Base-by-base conservation (phyloP, 2,329 filamentous ascomycete species). In the Aspergillus transmontanensis region DNA sequence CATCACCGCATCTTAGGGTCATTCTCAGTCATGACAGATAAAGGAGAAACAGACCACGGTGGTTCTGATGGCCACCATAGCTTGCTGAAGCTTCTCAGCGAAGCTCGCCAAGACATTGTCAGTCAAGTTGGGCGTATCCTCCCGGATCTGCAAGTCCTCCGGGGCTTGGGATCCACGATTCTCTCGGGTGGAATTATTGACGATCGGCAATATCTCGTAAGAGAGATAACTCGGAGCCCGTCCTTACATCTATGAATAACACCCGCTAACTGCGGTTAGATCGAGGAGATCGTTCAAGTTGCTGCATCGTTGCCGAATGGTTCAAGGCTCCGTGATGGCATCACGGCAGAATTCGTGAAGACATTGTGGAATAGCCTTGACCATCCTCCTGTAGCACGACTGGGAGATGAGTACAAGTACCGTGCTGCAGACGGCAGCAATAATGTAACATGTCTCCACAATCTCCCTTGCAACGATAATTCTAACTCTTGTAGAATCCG, bases 1-100 rank as follows among this genome's bases (percentile, higher is more conserved):
- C 23, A 48, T 23, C 11, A 48, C 11, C 21, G 23, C 23, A 26
- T 11, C 2, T 6, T 12, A 9, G 2, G 21, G 11, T 4, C 21
- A 30, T 50, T 50, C 14, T 28, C 10, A 28, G 14, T 6, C 21
- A 58, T 58, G 56, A 12, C 56, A 45, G 28, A 16, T 6, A 32
- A 58, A 23, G 28, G 6, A 14, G 19, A 14, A n/a, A 32, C 14
- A n/a, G 21, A 32, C 26, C 23, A 26, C n/a, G 12, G 28, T 32
- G 41, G 56, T 7, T 46, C 26, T n/a, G 16, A 41, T 32, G 30
- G 3, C 78, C 1, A 71, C 74, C 39, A 77, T 74, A 36, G 80
- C 80, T 67, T 75, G 72, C 23, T 53, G 60, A 71, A n/a, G 23
- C 50, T 61, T 36, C 56, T 65, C 10, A 36, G n/a, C 36, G 59